A percentile compares a stretch with the other conserved stretches of the same genome.
Evolutionary conservation across 352 stramenopile genomes (phyloP).

Genomic region (Globisporangium perplexum): DNA sequence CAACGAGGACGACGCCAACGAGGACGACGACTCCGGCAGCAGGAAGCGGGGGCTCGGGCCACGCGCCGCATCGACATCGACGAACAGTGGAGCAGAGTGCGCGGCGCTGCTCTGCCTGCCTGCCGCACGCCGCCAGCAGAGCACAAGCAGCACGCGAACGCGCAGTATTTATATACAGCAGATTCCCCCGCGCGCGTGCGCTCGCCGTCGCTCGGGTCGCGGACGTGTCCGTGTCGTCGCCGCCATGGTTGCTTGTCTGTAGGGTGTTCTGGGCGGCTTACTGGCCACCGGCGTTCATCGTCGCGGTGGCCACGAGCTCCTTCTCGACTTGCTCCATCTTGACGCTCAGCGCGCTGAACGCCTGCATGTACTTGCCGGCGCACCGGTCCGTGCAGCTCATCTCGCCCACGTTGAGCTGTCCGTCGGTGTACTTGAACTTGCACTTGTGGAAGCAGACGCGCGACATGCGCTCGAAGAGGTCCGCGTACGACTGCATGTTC

Average conservation of each 20-base stretch:
- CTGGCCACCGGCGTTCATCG: slow-evolving; percentile 36
- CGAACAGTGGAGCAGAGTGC: background rate
- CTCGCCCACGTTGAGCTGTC: slow-evolving; percentile 96
- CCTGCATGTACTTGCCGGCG: slow-evolving; percentile 97
- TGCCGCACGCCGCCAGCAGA: background rate
- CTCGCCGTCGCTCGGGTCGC: background rate
- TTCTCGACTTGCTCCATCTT: slow-evolving; percentile 96
- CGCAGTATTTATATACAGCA: slow-evolving; percentile 50
- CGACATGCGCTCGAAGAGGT: slow-evolving; percentile 90
- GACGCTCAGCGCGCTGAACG: slow-evolving; percentile 92
- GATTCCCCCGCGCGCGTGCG: background rate
- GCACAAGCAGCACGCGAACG: slow-evolving; percentile 13
- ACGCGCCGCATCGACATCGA: background rate
- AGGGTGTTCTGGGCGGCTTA: slow-evolving; percentile 9
- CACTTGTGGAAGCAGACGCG: slow-evolving; percentile 93
- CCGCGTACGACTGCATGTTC: slow-evolving; percentile 89
- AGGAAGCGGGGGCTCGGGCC: background rate
- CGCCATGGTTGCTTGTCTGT: slow-evolving; percentile 1
- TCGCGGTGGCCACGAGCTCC: slow-evolving; percentile 78
- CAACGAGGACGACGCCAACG: background rate
- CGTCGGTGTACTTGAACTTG: slow-evolving; percentile 94
- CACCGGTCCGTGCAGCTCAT: slow-evolving; percentile 98
- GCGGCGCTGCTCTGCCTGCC: background rate
- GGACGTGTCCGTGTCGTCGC: background rate
- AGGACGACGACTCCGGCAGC: background rate